Conservation (phyloP, 2,329 filamentous ascomycete species). For the Aphanocladium album region DNA sequence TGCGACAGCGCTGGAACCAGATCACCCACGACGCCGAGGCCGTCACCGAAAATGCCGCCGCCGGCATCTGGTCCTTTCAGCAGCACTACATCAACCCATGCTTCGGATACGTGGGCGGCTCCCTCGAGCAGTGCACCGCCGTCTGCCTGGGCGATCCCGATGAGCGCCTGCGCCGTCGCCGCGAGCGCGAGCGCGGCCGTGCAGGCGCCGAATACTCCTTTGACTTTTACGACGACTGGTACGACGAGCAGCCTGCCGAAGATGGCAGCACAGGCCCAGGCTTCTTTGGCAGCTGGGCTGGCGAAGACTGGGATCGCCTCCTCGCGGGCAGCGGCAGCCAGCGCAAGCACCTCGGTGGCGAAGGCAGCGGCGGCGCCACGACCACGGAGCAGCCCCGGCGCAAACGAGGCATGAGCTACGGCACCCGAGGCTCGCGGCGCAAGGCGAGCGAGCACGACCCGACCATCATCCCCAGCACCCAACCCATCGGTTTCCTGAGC, state of each 20-base stretch:
- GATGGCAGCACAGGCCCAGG: conserved; percentile 37
- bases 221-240: conserved; percentile 98
- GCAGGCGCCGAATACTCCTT: conserved; percentile 78
- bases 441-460: conserved; percentile 62
- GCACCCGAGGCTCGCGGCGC: conserved; percentile 55
- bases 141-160: conserved; percentile 68
- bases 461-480: conserved; percentile 84
- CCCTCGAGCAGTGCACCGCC: conserved; percentile 67
- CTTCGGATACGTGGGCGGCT: conserved; percentile 59
- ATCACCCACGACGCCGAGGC: conserved; percentile 86
- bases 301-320: conserved; percentile 79
- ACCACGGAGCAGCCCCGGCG: conserved; percentile 59
- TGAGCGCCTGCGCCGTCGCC: conserved; percentile 63
- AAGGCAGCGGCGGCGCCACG: no score
- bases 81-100: conserved; percentile 84
- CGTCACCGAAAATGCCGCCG: conserved; percentile 87
- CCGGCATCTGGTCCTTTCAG: conserved; percentile 82
- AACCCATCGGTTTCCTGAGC: conserved; percentile 78
- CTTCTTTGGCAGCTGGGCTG: conserved; percentile 68
- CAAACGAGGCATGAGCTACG: conserved; percentile 86
- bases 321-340: conserved; percentile 62
- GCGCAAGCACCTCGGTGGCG: conserved; percentile 28
- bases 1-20: conserved; percentile 90
- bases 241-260: conserved; percentile 51
- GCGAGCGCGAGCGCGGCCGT: conserved; percentile 55